Evolutionary conservation across 1,139 yeast genomes (phyloP), one percentile per base, ranked within the genome.

Genomic region (Lodderomyces orthopsilosis): DNA sequence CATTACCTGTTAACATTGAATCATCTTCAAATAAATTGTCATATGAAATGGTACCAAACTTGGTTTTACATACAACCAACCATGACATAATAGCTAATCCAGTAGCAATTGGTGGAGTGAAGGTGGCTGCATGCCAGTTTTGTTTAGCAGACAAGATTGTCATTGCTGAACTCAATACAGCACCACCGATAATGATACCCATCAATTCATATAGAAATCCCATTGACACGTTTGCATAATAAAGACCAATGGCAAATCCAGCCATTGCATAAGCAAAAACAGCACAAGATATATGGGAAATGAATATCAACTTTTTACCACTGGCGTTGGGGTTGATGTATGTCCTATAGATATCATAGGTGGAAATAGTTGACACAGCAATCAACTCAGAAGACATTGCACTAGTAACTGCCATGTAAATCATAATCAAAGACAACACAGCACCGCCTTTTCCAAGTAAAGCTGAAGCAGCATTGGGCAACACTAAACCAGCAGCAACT

Each of bases 331-430:
- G 95, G 58, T 88, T 81, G 56, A 89, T 67, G 64, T 89, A 89
- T 19, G 81, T 75, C 65, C 87, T 78, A 79, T 85, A 89, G 50
- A 89, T 74, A 66, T 89, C 96, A 57, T 86, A 89, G 36, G 96
- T 85, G 68, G 81, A 77, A 46, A 89, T 81, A 1, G 95, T 83
- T 1, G 95, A 85, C 12, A 87, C 93, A 2, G 96, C 88, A 60
- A 90, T 85, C 56, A 89, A 75, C 62, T 89, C 96, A 21, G 96
- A 91, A 34, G 95, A 87, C 81, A 83, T 78, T 36, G 90, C 90
- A 37, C 86, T 80, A 0, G 90, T 83, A 37, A 81, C 85, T 37
- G 90, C 88, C 89, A 88, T 85, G 65, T 89, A 89, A 12, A 88
- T 78, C 69, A 90, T 68, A 35, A 90, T 62, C 46, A 89, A 72